Percentiles rank a stretch among this genome's conserved stretches.
Evolutionary conservation across 2,329 filamentous ascomycete species (phyloP).

Genomic region (Epichloe hybrida): DNA sequence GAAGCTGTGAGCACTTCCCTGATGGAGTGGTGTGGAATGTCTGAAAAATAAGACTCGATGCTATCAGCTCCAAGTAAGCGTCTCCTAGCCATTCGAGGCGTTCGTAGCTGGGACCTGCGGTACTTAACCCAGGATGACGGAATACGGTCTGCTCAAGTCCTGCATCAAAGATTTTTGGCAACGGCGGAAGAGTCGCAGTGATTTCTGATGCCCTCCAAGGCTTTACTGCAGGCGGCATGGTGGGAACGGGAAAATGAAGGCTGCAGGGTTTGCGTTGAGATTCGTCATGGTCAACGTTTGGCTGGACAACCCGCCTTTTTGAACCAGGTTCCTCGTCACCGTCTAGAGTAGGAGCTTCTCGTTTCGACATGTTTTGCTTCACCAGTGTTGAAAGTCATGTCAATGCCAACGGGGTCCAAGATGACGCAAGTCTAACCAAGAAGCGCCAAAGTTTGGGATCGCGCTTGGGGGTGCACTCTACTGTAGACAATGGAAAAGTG

Average conservation of each 20-base stretch:
- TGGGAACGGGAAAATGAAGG: constrained; percentile 2
- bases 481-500: background rate
- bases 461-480: background rate
- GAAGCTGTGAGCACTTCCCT: constrained; percentile 60
- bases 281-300: background rate
- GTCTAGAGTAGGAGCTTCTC: background rate
- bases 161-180: constrained; percentile 48
- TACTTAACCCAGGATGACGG: constrained; percentile 43
- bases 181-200: constrained; percentile 33
- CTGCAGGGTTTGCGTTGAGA: background rate
- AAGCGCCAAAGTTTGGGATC: background rate
- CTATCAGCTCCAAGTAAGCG: constrained; percentile 66
- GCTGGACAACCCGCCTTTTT: constrained; percentile 5
- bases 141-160: constrained; percentile 50
- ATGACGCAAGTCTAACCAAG: background rate
- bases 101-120: constrained; percentile 46
- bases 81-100: constrained; percentile 82
- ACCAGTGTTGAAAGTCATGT: background rate
- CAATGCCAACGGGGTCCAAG: background rate
- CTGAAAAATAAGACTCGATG: constrained; percentile 60
- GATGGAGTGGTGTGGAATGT: constrained; percentile 52
- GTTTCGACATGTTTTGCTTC: constrained; percentile 2
- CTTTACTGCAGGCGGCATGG: constrained; percentile 16
- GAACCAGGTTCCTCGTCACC: background rate
- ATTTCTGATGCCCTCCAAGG: constrained; percentile 40